Conservation (phyloP, 2,329 filamentous ascomycete species). For the Xylariaceae sp. region DNA sequence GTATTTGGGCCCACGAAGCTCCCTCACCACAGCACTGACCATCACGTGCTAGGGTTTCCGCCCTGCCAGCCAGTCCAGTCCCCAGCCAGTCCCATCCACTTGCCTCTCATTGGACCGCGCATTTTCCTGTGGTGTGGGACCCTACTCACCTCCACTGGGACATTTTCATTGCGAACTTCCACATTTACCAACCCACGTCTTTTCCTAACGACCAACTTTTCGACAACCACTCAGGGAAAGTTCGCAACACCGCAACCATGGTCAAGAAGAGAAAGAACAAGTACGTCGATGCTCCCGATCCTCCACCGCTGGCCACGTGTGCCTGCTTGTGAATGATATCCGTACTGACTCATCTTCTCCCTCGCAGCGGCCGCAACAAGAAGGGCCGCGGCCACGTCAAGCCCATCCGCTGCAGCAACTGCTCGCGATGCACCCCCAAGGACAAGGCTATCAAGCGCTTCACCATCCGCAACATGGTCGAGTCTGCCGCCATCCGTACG, state of each 20-base stretch:
- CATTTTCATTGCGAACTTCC: slow-evolving; percentile 6
- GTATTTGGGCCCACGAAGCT: too few species aligned
- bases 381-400: slow-evolving; percentile 54
- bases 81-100: neutral
- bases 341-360: slow-evolving; percentile 19
- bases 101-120: slow-evolving; percentile 6
- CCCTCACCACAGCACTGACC: neutral
- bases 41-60: slow-evolving; percentile 23
- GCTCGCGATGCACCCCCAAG: slow-evolving; percentile 86
- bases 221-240: slow-evolving; percentile 9
- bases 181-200: slow-evolving; percentile 2
- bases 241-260: slow-evolving; percentile 48
- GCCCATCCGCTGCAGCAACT: slow-evolving; percentile 79
- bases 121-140: slow-evolving; percentile 5
- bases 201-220: slow-evolving; percentile 9
- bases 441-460: slow-evolving; percentile 99
- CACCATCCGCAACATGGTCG: slow-evolving; percentile 99
- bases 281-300: slow-evolving; percentile 32
- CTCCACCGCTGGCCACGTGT: too few species aligned
- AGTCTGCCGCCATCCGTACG: slow-evolving; percentile 99
- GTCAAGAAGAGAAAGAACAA: slow-evolving; percentile 68
- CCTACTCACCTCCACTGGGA: slow-evolving; percentile 8
- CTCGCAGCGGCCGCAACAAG: slow-evolving; percentile 97
- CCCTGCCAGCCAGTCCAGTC: neutral
- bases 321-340: too few species aligned